Conservation (phyloP, 2,329 filamentous ascomycete genomes). For the Talaromyces sp. region DNA sequence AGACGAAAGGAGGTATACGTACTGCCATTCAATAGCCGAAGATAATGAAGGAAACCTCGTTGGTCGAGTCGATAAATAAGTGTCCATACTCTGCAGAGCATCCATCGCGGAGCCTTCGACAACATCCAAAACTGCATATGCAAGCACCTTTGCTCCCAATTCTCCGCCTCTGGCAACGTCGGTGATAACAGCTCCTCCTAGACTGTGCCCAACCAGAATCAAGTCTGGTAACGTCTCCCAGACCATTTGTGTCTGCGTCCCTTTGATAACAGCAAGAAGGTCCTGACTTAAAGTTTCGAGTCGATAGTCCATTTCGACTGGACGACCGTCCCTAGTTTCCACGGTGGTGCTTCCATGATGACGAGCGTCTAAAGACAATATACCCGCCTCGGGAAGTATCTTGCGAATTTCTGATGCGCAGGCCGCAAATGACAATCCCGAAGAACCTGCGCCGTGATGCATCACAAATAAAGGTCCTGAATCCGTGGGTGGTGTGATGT, state of each 20-base stretch:
- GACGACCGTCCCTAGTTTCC: slow-evolving; percentile 27
- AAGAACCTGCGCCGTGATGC: slow-evolving; percentile 93
- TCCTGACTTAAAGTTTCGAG: slow-evolving; percentile 71
- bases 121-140: slow-evolving; percentile 87
- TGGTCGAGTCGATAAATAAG: slow-evolving; percentile 79
- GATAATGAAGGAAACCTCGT: slow-evolving; percentile 70
- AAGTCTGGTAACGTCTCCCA: slow-evolving; percentile 73
- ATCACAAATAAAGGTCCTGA: slow-evolving; percentile 81
- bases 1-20: slow-evolving; percentile 24
- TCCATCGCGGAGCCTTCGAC: slow-evolving; percentile 96
- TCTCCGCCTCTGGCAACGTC: slow-evolving; percentile 67
- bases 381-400: slow-evolving; percentile 71
- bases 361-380: slow-evolving; percentile 80
- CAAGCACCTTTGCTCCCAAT: slow-evolving; percentile 67
- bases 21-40: slow-evolving; percentile 88
- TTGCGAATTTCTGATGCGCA: slow-evolving; percentile 74
- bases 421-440: slow-evolving; percentile 84
- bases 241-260: slow-evolving; percentile 63
- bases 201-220: slow-evolving; percentile 83
- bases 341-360: slow-evolving; percentile 70
- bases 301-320: slow-evolving; percentile 59
- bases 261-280: slow-evolving; percentile 63
- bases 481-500: slow-evolving; percentile 72
- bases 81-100: slow-evolving; percentile 89
- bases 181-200: slow-evolving; percentile 87